Base-by-base conservation (phyloP, 2,329 filamentous ascomycete genomes). In the Elsinoe fawcettii region DNA sequence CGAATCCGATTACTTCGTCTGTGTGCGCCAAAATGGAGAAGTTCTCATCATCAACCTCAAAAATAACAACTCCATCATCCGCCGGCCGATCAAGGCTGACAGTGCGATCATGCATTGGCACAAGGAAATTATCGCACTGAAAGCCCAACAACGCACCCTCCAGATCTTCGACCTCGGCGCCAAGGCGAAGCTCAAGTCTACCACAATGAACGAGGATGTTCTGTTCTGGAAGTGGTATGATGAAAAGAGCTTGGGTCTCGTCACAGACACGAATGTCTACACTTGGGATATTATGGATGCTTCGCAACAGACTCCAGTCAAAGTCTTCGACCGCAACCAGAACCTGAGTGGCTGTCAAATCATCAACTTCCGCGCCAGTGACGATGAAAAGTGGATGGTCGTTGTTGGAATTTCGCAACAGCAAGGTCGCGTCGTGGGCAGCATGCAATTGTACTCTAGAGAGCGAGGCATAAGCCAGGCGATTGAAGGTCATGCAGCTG, bases 31-130 rank as follows among this genome's bases (percentile, higher is more conserved):
- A 77, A 92, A 95, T 78, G 87, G 91, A 74, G 91, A 96, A 76
- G 92, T 99, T 64, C 87, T 99, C 74, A 99, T 99, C 73, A 79
- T 99, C 76, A 89, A 99, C 75, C 86, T 99, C 70, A 96, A 97
- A 76, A 95, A 96, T 76, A 85, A 85, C 77, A 96, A 96, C 83
- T 92, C 93, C 78, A 85, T 96, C 72, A 93, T 90, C 66, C 87
- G 88, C 68, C 84, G 92, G 71, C 90, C 92, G 51, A 99, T 99
- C 79, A 97, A 96, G 80, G 93, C 93, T 69, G 93, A 99, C 77
- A 97, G 91, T 83, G 93, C 95, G 67, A 96, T 99, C 72, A 97
- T 99, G 93, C 93, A 99, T 82, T 96, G 90, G 89, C 86, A 82
- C 66, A 88, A 87, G 72, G 90, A 96, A 73, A 89, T 99, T 72